phyloP scores from a whole-genome alignment of 306 rosid genomes.

The Dalbergia cultrata region DNA sequence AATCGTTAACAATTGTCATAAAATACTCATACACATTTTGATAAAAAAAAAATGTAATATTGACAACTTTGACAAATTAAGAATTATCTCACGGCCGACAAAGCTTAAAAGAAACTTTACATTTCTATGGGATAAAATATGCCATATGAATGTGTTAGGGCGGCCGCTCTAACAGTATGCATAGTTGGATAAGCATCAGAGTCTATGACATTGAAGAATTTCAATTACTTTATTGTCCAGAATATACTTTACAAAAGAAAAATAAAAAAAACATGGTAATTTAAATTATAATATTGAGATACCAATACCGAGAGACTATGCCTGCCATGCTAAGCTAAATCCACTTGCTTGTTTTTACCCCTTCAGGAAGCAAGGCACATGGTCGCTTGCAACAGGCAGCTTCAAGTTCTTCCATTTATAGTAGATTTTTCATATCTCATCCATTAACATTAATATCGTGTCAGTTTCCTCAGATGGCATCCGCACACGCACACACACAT shows the following conservation, averaged over 20 bases:
- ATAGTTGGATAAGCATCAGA: not conserved
- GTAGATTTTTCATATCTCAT: not conserved
- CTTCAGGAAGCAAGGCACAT: not conserved
- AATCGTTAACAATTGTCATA: no score
- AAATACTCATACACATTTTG: no score
- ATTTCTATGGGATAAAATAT: not conserved
- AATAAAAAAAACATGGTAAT: no score
- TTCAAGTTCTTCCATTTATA: not conserved
- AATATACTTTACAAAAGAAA: not conserved
- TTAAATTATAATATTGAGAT: not conserved
- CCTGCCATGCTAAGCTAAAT: not conserved
- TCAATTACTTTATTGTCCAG: no score
- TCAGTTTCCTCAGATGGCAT: constrained; percentile 16
- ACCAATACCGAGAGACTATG: not conserved
- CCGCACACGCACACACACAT: not conserved
- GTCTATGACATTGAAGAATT: no score
- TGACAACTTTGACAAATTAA: no score
- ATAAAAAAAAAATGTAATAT: no score
- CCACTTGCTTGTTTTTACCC: not conserved
- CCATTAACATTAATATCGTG: not conserved
- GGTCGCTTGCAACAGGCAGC: not conserved
- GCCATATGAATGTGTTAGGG: no score
- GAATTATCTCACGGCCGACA: not conserved
- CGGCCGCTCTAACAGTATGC: no score
- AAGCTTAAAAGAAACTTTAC: not conserved